A percentile compares a stretch with the other conserved stretches of the same genome.
Evolutionary conservation across 495 filamentous ascomycete genomes (phyloP).

Genomic region (Talaromyces liani): DNA sequence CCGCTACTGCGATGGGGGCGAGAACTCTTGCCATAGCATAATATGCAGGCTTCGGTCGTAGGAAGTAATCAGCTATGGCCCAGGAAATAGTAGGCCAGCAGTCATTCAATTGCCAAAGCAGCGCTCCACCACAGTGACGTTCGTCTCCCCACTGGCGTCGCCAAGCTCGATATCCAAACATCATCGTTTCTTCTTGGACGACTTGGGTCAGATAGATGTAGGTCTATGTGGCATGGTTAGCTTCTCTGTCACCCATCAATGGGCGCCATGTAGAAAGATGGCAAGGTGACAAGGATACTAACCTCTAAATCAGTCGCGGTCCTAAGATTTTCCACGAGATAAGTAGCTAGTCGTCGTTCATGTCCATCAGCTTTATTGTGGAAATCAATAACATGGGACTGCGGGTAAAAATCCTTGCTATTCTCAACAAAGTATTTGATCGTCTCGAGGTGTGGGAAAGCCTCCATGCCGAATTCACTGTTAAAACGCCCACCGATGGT

Average conservation of each 20-base stretch:
- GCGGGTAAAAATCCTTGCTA: constrained; percentile 69
- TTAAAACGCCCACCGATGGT: constrained; percentile 85
- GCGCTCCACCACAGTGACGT: constrained; percentile 71
- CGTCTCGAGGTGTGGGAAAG: constrained; percentile 75
- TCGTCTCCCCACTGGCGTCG: constrained; percentile 85
- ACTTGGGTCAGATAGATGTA: constrained; percentile 89
- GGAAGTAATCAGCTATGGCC: constrained; percentile 81
- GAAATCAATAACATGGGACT: constrained; percentile 87
- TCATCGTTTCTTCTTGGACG: constrained; percentile 84
- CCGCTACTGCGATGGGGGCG: constrained; percentile 47
- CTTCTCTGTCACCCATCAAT: background rate
- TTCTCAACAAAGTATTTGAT: constrained; percentile 74
- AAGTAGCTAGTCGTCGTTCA: constrained; percentile 79
- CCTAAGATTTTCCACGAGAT: constrained; percentile 78
- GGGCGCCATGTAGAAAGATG: background rate
- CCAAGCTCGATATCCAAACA: constrained; percentile 86
- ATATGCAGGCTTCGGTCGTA: constrained; percentile 83
- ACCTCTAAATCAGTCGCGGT: constrained; percentile 53
- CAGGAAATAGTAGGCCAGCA: constrained; percentile 92
- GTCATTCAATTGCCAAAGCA: constrained; percentile 96
- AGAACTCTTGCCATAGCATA: constrained; percentile 76
- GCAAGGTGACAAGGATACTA: background rate
- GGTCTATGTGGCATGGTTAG: constrained; percentile 31
- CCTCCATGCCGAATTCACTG: constrained; percentile 93
- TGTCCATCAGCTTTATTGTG: constrained; percentile 95